Evolutionary conservation across 345 rosid genomes (phyloP).

Genomic region (Hibiscus trionum): DNA sequence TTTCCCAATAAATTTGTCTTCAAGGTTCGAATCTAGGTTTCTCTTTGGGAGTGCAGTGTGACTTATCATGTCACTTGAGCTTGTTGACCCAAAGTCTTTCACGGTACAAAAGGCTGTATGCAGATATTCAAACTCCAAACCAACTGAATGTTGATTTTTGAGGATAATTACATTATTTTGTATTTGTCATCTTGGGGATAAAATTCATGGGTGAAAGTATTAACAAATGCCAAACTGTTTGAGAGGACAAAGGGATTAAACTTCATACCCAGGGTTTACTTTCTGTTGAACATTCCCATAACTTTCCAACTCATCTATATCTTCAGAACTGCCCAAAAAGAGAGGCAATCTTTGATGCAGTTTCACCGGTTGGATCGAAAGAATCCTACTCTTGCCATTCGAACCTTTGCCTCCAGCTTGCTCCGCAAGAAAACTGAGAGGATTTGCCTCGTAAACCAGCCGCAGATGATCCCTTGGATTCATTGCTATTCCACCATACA

Average conservation of each 20-base stretch:
- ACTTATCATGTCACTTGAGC: no score
- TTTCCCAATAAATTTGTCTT: no score
- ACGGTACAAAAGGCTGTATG: no score
- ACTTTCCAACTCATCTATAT: slow-evolving; percentile 74
- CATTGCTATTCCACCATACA: slow-evolving; percentile 93
- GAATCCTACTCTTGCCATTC: slow-evolving; percentile 64
- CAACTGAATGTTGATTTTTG: neutral
- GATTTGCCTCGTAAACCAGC: slow-evolving; percentile 84
- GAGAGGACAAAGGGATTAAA: slow-evolving; percentile 29
- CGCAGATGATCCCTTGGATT: slow-evolving; percentile 94
- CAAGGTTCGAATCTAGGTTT: no score
- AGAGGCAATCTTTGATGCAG: slow-evolving; percentile 86
- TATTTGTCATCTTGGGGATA: neutral
- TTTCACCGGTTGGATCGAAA: slow-evolving; percentile 75
- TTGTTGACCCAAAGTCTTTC: no score
- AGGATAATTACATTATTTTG: neutral
- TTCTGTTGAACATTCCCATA: slow-evolving; percentile 80
- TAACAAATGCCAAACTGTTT: neutral
- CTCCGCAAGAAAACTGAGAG: slow-evolving; percentile 80
- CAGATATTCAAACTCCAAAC: neutral
- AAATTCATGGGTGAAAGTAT: neutral
- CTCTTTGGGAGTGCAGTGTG: no score
- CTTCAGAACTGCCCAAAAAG: slow-evolving; percentile 75
- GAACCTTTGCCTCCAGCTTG: slow-evolving; percentile 90
- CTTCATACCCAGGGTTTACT: slow-evolving; percentile 94